Conservation (phyloP, 2,329 filamentous ascomycete genomes). For the Penicillium sp. region DNA sequence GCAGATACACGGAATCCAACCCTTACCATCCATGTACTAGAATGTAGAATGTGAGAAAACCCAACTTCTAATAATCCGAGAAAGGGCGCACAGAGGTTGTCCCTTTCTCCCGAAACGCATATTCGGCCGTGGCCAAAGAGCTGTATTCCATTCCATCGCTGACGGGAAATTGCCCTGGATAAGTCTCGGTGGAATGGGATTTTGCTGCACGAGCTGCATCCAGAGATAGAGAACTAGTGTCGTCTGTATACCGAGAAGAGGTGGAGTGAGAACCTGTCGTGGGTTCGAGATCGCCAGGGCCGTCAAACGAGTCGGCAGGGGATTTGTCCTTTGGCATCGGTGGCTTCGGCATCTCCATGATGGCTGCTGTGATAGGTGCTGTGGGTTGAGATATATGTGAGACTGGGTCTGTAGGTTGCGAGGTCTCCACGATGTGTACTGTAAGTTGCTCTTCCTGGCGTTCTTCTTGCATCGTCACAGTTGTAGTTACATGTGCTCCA, state of each 20-base stretch:
- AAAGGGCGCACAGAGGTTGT: constrained; percentile 36
- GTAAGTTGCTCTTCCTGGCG: background rate
- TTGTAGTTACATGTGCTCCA: background rate
- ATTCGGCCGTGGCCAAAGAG: constrained; percentile 29
- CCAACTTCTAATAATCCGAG: constrained; percentile 29
- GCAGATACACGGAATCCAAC: background rate
- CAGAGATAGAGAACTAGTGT: constrained; percentile 16
- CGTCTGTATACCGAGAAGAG: constrained; percentile 7
- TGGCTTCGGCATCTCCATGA: background rate
- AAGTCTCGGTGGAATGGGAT: constrained; percentile 33
- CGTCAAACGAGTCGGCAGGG: constrained; percentile 10
- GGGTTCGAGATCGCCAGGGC: background rate
- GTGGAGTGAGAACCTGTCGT: background rate
- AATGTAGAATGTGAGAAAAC: background rate
- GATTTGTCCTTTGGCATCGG: background rate
- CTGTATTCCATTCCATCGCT: constrained; percentile 34
- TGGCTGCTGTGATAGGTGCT: constrained; percentile 1
- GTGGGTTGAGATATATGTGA: background rate
- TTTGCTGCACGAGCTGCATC: constrained; percentile 17
- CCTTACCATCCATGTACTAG: too few relatives aligned
- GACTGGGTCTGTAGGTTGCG: background rate
- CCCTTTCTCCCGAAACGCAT: constrained; percentile 27
- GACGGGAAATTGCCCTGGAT: constrained; percentile 37
- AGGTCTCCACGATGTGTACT: background rate
- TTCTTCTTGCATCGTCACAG: background rate